Evolutionary conservation across 139 green algal genomes (phyloP), one percentile per base, ranked within the genome.

Genomic region (Micractinium sp.): DNA sequence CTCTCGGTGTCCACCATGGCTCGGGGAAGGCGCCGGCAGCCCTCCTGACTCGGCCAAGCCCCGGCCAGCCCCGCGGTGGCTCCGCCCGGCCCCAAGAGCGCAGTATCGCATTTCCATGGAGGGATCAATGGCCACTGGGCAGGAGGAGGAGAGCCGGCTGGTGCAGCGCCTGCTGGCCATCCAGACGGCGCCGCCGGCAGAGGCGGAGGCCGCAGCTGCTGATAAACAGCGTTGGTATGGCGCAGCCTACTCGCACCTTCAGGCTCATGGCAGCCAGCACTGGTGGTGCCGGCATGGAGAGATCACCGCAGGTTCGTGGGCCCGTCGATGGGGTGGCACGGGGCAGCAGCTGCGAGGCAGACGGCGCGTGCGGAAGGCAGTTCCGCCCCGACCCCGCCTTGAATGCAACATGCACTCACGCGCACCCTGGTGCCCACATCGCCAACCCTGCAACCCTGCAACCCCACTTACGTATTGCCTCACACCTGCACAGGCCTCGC

Each of bases 251-350:
- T 4, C n/a, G 2, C 91, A 90, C 56, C 83, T 92, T 66, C 76
- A 89, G 22, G 7, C 39, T 9, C 76, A 80, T 25, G 74, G 33
- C 29, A 84, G 87, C n/a, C 77, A 91, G 82, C 82, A 87, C 53
- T 92, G 90, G 90, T 92, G 87, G 87, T 92, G 90, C 74, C 67
- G 47, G 69, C 87, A 92, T 29, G 38, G 63, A 3, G 79, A 86
- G 16, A 66, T 92, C 13, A 86, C 87, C 0, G 41, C 76, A 61
- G 82, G 81, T 53, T 31, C 22, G 36, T 14, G 14, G 19, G 15
- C 3, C 15, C 1, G 41, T 20, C 13, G 1, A 33, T 41, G 35
- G 47, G 7, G 9, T 9, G 9, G 7, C 47, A 56, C 47, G 47
- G 47, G 47, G 47, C 47, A 56, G 47, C 47, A 56, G 47, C 47